Evolutionary conservation across 2,329 filamentous ascomycete species (phyloP).

Genomic region (Fusarium sp.): DNA sequence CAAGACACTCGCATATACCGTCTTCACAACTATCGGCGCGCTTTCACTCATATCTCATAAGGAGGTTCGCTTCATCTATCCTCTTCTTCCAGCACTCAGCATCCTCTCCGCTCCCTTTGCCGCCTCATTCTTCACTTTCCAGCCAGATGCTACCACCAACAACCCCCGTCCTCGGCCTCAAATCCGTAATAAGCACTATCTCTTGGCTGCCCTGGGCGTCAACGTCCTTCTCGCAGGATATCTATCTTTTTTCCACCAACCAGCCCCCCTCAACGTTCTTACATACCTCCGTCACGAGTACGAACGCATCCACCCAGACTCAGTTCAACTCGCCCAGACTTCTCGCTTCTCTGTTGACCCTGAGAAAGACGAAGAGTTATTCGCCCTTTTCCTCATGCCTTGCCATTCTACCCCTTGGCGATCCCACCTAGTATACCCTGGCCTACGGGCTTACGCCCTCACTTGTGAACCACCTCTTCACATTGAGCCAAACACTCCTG

Average conservation of each 20-base stretch:
- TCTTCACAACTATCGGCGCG: constrained; percentile 66
- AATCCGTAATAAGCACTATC: constrained; percentile 63
- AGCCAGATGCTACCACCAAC: constrained; percentile 38
- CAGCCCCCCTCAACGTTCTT: constrained; percentile 79
- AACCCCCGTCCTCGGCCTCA: constrained; percentile 43
- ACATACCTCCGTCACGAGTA: constrained; percentile 79
- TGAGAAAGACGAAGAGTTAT: constrained; percentile 56
- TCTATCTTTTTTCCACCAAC: constrained; percentile 79
- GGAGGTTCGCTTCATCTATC: constrained; percentile 96
- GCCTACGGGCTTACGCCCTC: constrained; percentile 81
- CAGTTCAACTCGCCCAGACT: constrained; percentile 33
- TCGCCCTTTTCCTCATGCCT: constrained; percentile 87
- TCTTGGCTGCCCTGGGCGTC: constrained; percentile 66
- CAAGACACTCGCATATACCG: constrained; percentile 62
- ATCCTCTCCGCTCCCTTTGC: constrained; percentile 77
- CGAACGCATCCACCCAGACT: constrained; percentile 61
- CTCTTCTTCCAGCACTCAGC: constrained; percentile 86
- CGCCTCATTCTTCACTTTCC: constrained; percentile 68
- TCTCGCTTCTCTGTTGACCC: constrained; percentile 40
- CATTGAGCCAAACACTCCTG: constrained; percentile 63
- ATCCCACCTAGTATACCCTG: constrained; percentile 80
- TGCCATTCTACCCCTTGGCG: constrained; percentile 98
- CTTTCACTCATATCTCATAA: constrained; percentile 91
- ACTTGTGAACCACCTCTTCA: constrained; percentile 89
- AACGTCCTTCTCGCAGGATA: constrained; percentile 80